Conservation (phyloP, 768 basidiomycete genomes). For the Termitomyces eurrhizus region DNA sequence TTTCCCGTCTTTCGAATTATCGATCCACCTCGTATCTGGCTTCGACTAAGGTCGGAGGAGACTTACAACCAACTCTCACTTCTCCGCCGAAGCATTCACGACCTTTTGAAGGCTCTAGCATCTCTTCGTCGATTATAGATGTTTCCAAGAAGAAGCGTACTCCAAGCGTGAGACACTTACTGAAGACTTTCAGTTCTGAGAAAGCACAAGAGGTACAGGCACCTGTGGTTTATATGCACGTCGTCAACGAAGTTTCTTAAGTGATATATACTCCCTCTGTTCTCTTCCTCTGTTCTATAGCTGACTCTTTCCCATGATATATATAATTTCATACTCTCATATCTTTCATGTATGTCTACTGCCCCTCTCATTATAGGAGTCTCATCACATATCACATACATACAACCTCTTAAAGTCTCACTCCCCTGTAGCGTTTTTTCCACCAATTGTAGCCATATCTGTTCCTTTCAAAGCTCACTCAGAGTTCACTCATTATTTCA, state of each 20-base stretch:
- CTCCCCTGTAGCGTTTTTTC: constrained; percentile 9
- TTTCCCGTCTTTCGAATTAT: constrained; percentile 1
- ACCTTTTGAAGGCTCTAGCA: constrained; percentile 29
- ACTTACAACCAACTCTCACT: constrained; percentile 17
- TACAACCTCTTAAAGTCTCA: neutral
- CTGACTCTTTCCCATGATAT: neutral
- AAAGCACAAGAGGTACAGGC: constrained; percentile 15
- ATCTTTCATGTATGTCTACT: constrained; percentile 5
- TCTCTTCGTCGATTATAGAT: constrained; percentile 23
- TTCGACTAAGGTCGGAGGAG: constrained; percentile 11
- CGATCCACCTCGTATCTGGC: neutral
- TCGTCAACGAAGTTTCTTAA: constrained; percentile 37
- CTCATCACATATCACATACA: neutral
- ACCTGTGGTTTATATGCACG: constrained; percentile 38
- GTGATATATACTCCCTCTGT: neutral
- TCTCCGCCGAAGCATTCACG: constrained; percentile 17
- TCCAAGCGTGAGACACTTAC: constrained; percentile 25
- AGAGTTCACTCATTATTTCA: neutral
- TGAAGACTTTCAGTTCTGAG: constrained; percentile 24
- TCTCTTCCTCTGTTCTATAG: neutral
- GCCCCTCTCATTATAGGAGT: neutral
- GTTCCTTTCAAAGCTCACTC: neutral
- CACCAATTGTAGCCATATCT: constrained; percentile 7
- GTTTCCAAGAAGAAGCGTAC: constrained; percentile 15
- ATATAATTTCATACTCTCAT: neutral